A percentile compares a stretch with the other conserved stretches of the same genome.
phyloP scores from a whole-genome alignment of 305 asterid genomes.

The Fraxinus velutina region DNA sequence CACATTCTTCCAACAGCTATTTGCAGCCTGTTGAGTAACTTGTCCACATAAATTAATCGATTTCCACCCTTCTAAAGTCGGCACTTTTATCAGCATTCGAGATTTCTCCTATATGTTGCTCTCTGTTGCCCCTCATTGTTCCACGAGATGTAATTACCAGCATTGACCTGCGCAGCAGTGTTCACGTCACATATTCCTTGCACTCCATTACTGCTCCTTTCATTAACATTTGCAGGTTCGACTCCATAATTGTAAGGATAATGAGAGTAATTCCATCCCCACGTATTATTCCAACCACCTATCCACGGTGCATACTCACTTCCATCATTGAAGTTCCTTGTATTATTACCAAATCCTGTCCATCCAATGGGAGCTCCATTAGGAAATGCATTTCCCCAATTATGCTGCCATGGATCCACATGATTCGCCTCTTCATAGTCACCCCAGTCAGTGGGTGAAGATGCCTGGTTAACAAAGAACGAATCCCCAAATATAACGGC shows the following conservation, averaged over 20 bases:
- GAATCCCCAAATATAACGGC: constrained; percentile 58
- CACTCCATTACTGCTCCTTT: not conserved
- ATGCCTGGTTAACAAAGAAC: constrained; percentile 22
- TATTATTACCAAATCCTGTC: constrained; percentile 23
- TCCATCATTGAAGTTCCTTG: constrained; percentile 16
- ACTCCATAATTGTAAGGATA: constrained; percentile 8
- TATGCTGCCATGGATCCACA: constrained; percentile 27
- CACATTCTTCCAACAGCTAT: not conserved
- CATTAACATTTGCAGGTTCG: not conserved
- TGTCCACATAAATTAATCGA: not conserved
- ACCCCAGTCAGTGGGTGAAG: not conserved
- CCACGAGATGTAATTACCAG: constrained; percentile 17
- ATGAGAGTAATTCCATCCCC: constrained; percentile 25
- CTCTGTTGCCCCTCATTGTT: constrained; percentile 11
- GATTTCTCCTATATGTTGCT: not conserved
- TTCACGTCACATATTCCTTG: constrained; percentile 23
- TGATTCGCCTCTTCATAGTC: constrained; percentile 5
- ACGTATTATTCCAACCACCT: constrained; percentile 32
- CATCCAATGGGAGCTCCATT: constrained; percentile 32
- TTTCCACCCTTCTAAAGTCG: not conserved
- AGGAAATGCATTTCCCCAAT: constrained; percentile 25
- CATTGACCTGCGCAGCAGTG: constrained; percentile 10
- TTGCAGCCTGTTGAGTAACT: not conserved
- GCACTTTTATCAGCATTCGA: not conserved
- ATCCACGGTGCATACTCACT: constrained; percentile 29